Percentiles rank a stretch among this genome's conserved stretches.
phyloP scores from a whole-genome alignment of 192 early-diverging fungal genomes.

The Umbelopsis ramanniana region DNA sequence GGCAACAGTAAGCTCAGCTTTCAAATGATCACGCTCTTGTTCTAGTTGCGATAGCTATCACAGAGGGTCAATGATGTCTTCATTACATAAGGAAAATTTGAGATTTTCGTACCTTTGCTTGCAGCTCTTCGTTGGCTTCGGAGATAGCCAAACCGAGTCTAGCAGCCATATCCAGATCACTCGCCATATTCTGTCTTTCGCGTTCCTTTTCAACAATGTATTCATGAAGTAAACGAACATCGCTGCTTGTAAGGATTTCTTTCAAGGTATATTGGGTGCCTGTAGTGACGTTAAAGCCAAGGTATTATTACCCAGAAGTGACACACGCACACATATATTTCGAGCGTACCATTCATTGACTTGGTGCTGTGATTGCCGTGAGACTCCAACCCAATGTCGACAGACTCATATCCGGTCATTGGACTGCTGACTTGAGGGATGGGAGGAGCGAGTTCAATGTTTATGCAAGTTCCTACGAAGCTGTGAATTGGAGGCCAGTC shows the following conservation, averaged over 20 bases:
- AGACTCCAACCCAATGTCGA: not conserved
- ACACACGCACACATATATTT: not conserved
- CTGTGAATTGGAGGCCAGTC: no score
- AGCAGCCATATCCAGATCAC: constrained; percentile 61
- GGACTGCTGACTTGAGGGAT: no score
- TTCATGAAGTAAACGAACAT: constrained; percentile 47
- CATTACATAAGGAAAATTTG: not conserved
- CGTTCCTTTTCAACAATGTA: constrained; percentile 63
- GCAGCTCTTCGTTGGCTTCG: constrained; percentile 55
- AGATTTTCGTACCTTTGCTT: constrained; percentile 42
- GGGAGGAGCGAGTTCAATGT: no score
- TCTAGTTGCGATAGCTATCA: constrained; percentile 39
- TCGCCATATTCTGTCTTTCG: constrained; percentile 53
- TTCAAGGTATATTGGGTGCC: constrained; percentile 41
- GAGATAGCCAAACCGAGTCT: constrained; percentile 63
- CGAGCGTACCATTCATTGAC: not conserved
- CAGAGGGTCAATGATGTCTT: no score
- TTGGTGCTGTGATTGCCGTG: not conserved
- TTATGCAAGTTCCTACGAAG: no score
- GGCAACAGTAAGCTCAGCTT: not conserved
- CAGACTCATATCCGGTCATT: not conserved
- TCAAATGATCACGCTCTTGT: constrained; percentile 24
- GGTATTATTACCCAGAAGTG: not conserved
- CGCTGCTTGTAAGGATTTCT: constrained; percentile 52
- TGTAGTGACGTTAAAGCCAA: not conserved